These are phyloP conservation scores for Neodidymelliopsis sp. DNA, from an alignment of 2,329 filamentous ascomycete genomes.

Conservation along the genomic window DNA sequence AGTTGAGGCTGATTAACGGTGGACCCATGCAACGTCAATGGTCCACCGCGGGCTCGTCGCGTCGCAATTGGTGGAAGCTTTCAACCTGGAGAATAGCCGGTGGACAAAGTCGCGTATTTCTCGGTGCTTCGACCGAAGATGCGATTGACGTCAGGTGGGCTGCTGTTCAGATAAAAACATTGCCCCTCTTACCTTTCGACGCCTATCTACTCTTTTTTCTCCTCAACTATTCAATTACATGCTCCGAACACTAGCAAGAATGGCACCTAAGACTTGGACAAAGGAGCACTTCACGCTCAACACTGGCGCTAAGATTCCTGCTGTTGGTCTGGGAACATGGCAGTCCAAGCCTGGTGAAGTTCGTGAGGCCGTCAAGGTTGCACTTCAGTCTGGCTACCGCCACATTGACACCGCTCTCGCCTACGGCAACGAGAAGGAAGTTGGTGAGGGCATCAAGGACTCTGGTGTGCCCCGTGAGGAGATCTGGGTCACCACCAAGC, in stretches of 20 bases:
- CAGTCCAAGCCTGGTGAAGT: constrained; percentile 75
- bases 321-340: constrained; percentile 81
- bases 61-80: constrained; percentile 9
- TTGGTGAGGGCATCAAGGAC: constrained; percentile 74
- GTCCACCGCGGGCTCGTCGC: constrained; percentile 12
- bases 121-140: constrained; percentile 15
- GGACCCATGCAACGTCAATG: constrained; percentile 7
- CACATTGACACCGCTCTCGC: constrained; percentile 80
- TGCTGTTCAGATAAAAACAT: constrained; percentile 15
- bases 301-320: constrained; percentile 77
- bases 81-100: constrained; percentile 6
- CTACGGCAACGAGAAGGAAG: constrained; percentile 80
- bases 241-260: constrained; percentile 38
- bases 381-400: constrained; percentile 72
- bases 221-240: constrained; percentile 20
- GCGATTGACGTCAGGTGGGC: constrained; percentile 22
- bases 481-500: constrained; percentile 82
- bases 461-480: constrained; percentile 69
- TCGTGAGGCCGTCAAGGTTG: constrained; percentile 72
- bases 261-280: constrained; percentile 45
- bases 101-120: constrained; percentile 15
- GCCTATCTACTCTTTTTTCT: background rate
- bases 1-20: constrained; percentile 14
- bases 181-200: constrained; percentile 6
- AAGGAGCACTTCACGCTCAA: constrained; percentile 46